A percentile compares a stretch with the other conserved stretches of the same genome.
Evolutionary conservation across 345 rosid species (phyloP).

Genomic region (Syzygium grande): DNA sequence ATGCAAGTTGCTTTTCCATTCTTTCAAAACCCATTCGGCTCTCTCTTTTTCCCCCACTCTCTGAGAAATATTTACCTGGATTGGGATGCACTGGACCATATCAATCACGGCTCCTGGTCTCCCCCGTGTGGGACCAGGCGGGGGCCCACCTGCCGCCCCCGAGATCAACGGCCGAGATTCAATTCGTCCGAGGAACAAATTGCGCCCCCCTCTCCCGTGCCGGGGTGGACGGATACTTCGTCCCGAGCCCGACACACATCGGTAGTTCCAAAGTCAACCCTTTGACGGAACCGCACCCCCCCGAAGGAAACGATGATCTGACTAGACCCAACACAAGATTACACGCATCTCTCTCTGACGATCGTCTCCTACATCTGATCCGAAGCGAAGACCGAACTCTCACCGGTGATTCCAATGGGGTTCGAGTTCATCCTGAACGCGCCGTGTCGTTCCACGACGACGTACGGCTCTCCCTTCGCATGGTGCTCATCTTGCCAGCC

Average conservation of each 20-base stretch:
- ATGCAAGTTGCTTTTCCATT: not conserved
- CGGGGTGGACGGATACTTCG: not conserved
- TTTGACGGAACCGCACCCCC: not conserved
- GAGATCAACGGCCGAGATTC: not conserved
- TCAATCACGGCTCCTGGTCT: no score
- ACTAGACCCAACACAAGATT: not conserved
- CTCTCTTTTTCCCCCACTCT: accelerated
- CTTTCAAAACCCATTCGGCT: no score
- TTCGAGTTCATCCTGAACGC: not conserved
- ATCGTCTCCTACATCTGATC: not conserved
- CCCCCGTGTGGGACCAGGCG: not conserved
- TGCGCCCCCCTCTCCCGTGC: no score
- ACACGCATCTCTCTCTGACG: not conserved
- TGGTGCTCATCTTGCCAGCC: not conserved
- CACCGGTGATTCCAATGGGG: not conserved
- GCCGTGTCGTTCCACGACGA: not conserved
- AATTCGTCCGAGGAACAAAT: no score
- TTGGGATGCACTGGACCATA: no score
- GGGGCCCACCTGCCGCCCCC: not conserved
- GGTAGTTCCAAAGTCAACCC: not conserved
- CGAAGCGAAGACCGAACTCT: not conserved
- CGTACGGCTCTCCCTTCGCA: not conserved
- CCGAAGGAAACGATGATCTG: no score
- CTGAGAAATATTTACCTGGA: no score
- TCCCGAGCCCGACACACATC: not conserved